Evolutionary conservation across 495 filamentous ascomycete genomes (phyloP), one percentile per base, ranked within the genome.

Genomic region (Penicillium paxilli): DNA sequence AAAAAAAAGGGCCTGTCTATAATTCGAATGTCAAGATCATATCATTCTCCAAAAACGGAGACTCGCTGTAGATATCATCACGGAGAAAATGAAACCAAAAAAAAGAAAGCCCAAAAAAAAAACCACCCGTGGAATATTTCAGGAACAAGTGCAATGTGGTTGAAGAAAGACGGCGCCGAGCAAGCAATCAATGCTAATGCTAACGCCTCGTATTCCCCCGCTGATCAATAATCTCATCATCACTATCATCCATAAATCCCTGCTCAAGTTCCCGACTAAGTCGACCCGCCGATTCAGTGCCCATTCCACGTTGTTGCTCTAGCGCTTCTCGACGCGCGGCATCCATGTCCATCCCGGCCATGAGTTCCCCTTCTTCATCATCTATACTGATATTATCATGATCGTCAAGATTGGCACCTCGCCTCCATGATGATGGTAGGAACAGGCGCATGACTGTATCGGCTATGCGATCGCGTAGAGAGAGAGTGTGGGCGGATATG

Each of bases 181-280:
- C 9, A 11, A 41, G 5, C 17, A 40, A 23, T 52, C 32, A 57
- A 54, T n/a, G 21, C 35, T 32, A 14, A n/a, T n/a, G n/a, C n/a
- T n/a, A n/a, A n/a, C n/a, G n/a, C n/a, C n/a, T n/a, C n/a, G n/a
- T n/a, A n/a, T n/a, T n/a, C n/a, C 51, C 26, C n/a, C n/a, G n/a
- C n/a, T n/a, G n/a, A n/a, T n/a, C n/a, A n/a, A n/a, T n/a, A n/a
- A n/a, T n/a, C 16, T 81, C 79, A n/a, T 90, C 87, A 52, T 89
- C 86, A 66, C 89, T 91, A 64, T 91, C 87, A 72, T 91, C 88
- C 75, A 83, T 85, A 64, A 95, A 95, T 1, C 89, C 90, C 53
- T 89, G 83, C 68, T 94, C 90, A 49, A 95, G 65, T 30, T 96
- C 91, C 65, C 90, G 80, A 74, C 89, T 91, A 45, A 95, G 63